Percentiles rank a stretch among this genome's conserved stretches.
phyloP scores from a whole-genome alignment of 768 basidiomycete species.

The Mycena polygramma region DNA sequence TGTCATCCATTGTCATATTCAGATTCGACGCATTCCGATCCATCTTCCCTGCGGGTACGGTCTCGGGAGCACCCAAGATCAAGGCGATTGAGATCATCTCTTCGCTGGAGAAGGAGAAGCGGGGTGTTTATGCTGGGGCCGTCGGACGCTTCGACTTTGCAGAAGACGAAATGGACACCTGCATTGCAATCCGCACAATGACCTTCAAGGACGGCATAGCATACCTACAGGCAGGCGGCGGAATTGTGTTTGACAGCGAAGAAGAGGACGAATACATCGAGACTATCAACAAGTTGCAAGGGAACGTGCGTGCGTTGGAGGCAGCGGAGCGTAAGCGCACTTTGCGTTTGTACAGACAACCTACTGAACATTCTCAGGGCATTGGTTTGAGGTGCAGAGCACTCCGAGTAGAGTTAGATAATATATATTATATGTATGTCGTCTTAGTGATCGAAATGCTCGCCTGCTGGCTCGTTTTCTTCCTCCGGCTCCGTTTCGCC shows the following conservation, averaged over 20 bases:
- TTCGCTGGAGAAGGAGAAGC: slow-evolving; percentile 86
- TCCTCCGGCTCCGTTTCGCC: not conserved
- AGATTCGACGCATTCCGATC: slow-evolving; percentile 99
- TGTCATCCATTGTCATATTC: slow-evolving; percentile 12
- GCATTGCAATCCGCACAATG: slow-evolving; percentile 99
- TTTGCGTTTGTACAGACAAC: slow-evolving; percentile 31
- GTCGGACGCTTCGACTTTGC: slow-evolving; percentile 99
- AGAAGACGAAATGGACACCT: slow-evolving; percentile 95
- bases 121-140: slow-evolving; percentile 97
- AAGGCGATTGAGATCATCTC: slow-evolving; percentile 96
- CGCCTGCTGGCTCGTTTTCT: slow-evolving; percentile 20
- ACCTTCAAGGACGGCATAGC: slow-evolving; percentile 92
- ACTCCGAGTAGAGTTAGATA: slow-evolving; percentile 33
- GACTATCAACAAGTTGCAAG: slow-evolving; percentile 93
- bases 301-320: slow-evolving; percentile 88
- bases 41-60: slow-evolving; percentile 98
- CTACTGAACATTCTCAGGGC: slow-evolving; percentile 57
- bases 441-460: slow-evolving; percentile 27
- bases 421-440: slow-evolving; percentile 15
- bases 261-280: slow-evolving; percentile 98
- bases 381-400: slow-evolving; percentile 67
- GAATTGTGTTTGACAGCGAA: slow-evolving; percentile 96
- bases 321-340: slow-evolving; percentile 84
- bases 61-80: slow-evolving; percentile 98
- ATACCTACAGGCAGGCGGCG: slow-evolving; percentile 96